Evolutionary conservation across 495 filamentous ascomycete genomes (phyloP).

Genomic region (Penicillium turbatum): DNA sequence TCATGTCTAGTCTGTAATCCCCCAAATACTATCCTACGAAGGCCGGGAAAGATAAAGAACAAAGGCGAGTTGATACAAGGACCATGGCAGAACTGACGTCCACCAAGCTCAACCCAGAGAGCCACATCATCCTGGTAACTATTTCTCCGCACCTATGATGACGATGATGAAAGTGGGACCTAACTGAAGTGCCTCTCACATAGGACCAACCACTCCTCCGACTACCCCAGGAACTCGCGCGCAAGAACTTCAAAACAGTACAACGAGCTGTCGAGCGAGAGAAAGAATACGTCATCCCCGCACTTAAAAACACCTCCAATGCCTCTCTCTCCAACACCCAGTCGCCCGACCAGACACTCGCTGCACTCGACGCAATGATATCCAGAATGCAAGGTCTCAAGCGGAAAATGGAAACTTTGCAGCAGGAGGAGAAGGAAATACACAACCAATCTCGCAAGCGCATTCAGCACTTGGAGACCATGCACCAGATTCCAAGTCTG

Average conservation of each 20-base stretch:
- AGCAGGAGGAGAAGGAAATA: constrained; percentile 71
- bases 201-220: constrained; percentile 95
- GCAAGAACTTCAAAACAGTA: constrained; percentile 86
- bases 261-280: constrained; percentile 80
- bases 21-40: background rate
- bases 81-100: constrained; percentile 52
- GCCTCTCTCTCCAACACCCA: constrained; percentile 57
- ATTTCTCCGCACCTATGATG: constrained; percentile 9
- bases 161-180: constrained; percentile 6
- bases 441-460: constrained; percentile 70
- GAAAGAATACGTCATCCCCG: constrained; percentile 60
- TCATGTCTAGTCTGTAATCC: constrained; percentile 2
- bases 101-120: constrained; percentile 69
- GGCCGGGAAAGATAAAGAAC: background rate
- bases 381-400: constrained; percentile 77
- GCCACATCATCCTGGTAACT: constrained; percentile 63
- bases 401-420: constrained; percentile 71
- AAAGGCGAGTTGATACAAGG: background rate
- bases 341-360: constrained; percentile 63
- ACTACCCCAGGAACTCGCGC: constrained; percentile 82
- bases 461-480: constrained; percentile 70
- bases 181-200: constrained; percentile 5
- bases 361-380: constrained; percentile 79
- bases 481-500: constrained; percentile 75
- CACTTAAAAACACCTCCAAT: constrained; percentile 65